phyloP scores from a whole-genome alignment of 1,284 basidiomycete species.

The Vanrija pseudolonga region DNA sequence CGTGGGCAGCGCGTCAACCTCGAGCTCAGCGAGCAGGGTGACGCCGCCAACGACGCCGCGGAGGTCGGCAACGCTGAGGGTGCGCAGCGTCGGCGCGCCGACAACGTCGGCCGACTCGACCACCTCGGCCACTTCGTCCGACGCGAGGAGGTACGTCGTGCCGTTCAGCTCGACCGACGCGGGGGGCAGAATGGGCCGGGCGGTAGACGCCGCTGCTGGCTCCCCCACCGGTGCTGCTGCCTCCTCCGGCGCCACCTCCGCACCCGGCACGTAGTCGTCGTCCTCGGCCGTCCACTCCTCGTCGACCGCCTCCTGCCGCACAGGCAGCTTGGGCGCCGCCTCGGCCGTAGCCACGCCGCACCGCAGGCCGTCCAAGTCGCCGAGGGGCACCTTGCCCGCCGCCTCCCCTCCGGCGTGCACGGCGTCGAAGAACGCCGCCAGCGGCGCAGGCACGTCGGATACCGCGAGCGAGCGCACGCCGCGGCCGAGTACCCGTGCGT shows the following conservation, averaged over 20 bases:
- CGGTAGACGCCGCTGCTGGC: not conserved
- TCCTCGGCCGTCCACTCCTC: not conserved
- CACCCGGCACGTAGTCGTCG: not conserved
- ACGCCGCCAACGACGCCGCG: slow-evolving; percentile 11
- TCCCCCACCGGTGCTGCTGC: not conserved
- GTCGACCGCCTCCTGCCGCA: not conserved
- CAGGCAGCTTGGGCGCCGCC: not conserved
- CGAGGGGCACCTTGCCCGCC: not conserved
- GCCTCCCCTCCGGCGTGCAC: slow-evolving; percentile 1
- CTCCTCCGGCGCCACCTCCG: not conserved
- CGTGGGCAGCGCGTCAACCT: not conserved
- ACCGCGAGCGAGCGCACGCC: not conserved
- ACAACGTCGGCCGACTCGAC: not conserved
- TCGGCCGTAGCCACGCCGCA: not conserved
- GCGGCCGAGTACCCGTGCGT: slow-evolving; percentile 5
- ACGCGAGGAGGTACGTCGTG: slow-evolving; percentile 3
- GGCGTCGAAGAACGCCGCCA: slow-evolving; percentile 7
- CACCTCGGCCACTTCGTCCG: slow-evolving; percentile 13
- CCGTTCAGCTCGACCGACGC: not conserved
- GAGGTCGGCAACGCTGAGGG: slow-evolving; percentile 9
- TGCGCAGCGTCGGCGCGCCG: slow-evolving; percentile 1
- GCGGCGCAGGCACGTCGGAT: not conserved
- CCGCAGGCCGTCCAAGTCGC: slow-evolving; percentile 9
- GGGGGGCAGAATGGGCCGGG: slow-evolving; percentile 1
- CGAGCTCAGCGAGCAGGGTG: slow-evolving; percentile 13